phyloP scores from a whole-genome alignment of 768 basidiomycete genomes.

The Macrolepiota albuminosa region DNA sequence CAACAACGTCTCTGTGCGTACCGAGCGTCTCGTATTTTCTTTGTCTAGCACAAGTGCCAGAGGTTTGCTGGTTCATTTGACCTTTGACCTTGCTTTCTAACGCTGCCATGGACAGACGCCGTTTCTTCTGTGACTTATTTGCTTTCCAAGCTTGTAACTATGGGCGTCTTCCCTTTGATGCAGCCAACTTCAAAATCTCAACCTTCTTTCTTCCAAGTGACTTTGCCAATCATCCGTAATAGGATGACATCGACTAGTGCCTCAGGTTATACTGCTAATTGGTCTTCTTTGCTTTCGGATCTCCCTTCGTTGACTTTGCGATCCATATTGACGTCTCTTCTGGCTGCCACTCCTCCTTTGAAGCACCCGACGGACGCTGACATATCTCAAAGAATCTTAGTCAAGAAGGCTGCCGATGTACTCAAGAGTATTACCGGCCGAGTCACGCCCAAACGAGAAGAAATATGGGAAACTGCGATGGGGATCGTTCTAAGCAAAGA shows the following conservation, averaged over 20 bases:
- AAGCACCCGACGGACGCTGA: constrained; percentile 24
- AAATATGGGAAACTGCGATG: constrained; percentile 46
- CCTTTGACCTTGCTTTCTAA: constrained; percentile 1
- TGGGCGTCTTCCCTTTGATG: constrained; percentile 58
- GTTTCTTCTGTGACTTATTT: constrained; percentile 46
- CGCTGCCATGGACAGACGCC: constrained; percentile 25
- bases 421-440: constrained; percentile 51
- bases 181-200: constrained; percentile 51
- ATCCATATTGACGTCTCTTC: constrained; percentile 54
- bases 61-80: constrained; percentile 33
- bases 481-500: constrained; percentile 49
- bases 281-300: constrained; percentile 41
- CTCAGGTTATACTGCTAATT: constrained; percentile 41
- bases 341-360: constrained; percentile 41
- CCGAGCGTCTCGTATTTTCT: constrained; percentile 45
- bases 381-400: constrained; percentile 30
- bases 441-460: constrained; percentile 34
- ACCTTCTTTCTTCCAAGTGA: constrained; percentile 63
- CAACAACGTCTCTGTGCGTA: constrained; percentile 44
- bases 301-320: constrained; percentile 53
- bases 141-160: constrained; percentile 59
- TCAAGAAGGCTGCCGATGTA: constrained; percentile 52
- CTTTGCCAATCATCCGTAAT: constrained; percentile 43
- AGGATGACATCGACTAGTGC: constrained; percentile 25
- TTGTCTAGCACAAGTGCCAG: constrained; percentile 30